Percentiles rank a stretch among this genome's conserved stretches.
Evolutionary conservation across 352 stramenopile genomes (phyloP).

Genomic region (Phytophthora sansomeana): DNA sequence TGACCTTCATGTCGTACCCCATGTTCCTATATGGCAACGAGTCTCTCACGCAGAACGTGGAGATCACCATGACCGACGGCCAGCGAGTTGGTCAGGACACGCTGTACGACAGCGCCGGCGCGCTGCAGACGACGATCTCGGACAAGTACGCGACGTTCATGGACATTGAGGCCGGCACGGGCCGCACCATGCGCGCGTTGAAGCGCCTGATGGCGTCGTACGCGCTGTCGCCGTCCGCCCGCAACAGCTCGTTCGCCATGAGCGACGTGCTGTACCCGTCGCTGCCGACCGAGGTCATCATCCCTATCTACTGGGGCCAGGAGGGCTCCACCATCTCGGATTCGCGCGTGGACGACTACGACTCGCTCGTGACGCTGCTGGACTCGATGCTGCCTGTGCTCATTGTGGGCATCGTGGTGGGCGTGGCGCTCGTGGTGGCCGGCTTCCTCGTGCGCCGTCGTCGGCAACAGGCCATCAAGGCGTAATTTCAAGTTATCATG

Average conservation of each 20-base stretch:
- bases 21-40: slow-evolving; percentile 67
- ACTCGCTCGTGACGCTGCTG: slow-evolving; percentile 49
- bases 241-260: slow-evolving; percentile 54
- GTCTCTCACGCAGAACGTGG: slow-evolving; percentile 47
- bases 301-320: slow-evolving; percentile 63
- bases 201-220: slow-evolving; percentile 79
- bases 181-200: slow-evolving; percentile 70
- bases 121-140: slow-evolving; percentile 60
- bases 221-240: slow-evolving; percentile 46
- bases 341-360: slow-evolving; percentile 49
- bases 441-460: slow-evolving; percentile 53
- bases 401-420: slow-evolving; percentile 54
- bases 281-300: slow-evolving; percentile 57
- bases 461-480: slow-evolving; percentile 37
- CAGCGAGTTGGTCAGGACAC: slow-evolving; percentile 44
- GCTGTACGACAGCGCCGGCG: slow-evolving; percentile 54
- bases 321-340: slow-evolving; percentile 52
- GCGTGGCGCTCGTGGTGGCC: slow-evolving; percentile 36
- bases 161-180: slow-evolving; percentile 74
- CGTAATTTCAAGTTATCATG: slow-evolving; percentile 17
- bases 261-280: slow-evolving; percentile 67
- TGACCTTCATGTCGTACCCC: slow-evolving; percentile 67
- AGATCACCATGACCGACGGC: slow-evolving; percentile 63
- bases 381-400: slow-evolving; percentile 65
- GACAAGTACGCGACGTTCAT: slow-evolving; percentile 64